Percentiles rank a stretch among this genome's conserved stretches.
Conservation (phyloP, 2,329 filamentous ascomycete species). For the Trichoderma gracile region DNA sequence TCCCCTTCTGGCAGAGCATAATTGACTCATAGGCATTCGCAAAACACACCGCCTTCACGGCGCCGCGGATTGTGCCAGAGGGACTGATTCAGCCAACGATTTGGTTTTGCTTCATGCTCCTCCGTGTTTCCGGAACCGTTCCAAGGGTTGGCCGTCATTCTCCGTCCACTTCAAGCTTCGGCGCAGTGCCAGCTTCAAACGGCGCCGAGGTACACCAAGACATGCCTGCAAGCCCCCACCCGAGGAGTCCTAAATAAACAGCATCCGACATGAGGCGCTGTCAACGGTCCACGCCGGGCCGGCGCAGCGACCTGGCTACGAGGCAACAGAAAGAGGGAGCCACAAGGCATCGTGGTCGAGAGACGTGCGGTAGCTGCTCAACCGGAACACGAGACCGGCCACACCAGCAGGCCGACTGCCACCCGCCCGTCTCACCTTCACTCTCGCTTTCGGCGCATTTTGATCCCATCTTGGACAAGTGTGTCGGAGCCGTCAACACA, state of each 20-base stretch:
- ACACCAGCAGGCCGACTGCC: not conserved
- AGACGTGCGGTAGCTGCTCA: not conserved
- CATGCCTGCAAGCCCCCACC: conserved; percentile 14
- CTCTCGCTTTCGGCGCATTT: conserved; percentile 14
- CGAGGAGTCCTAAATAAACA: conserved; percentile 20
- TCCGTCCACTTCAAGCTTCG: conserved; percentile 5
- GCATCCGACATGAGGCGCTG: conserved; percentile 12
- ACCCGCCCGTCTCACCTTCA: conserved; percentile 9
- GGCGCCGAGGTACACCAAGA: conserved; percentile 13
- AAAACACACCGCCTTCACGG: conserved; percentile 9
- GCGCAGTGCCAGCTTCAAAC: conserved; percentile 15
- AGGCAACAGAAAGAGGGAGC: conserved; percentile 2
- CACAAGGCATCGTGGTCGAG: not conserved
- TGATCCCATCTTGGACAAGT: conserved; percentile 18
- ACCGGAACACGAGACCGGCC: not conserved
- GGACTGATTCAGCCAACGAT: not conserved
- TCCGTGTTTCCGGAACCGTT: conserved; percentile 19
- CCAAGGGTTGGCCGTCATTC: conserved; percentile 4
- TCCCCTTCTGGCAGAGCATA: not conserved
- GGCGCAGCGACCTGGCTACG: conserved; percentile 11
- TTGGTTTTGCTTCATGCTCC: conserved; percentile 4
- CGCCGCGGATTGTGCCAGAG: not conserved
- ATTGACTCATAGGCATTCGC: not conserved
- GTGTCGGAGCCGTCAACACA: not conserved
- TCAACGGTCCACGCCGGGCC: conserved; percentile 6